These are phyloP conservation scores for Beta lomatogona DNA, from an alignment of 179 eudicot genomes.

Conservation along the genomic window DNA sequence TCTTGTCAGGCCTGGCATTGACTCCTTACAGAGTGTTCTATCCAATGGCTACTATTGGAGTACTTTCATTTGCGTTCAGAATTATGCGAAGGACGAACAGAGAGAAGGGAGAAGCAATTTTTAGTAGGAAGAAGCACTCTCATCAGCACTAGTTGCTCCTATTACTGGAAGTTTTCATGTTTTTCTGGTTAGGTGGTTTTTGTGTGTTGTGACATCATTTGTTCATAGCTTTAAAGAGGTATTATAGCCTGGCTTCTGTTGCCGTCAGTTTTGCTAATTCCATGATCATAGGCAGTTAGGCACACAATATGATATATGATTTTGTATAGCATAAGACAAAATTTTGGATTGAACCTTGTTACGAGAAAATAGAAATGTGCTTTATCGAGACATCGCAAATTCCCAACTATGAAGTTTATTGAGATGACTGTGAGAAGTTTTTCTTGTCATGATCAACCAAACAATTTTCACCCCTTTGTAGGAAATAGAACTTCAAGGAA, in stretches of 20 bases:
- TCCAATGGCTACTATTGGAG: slow-evolving; percentile 79
- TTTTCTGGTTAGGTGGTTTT: slow-evolving; percentile 26
- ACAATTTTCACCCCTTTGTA: too few relatives aligned
- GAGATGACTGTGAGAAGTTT: background rate
- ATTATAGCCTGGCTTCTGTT: background rate
- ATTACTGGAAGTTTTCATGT: slow-evolving; percentile 8
- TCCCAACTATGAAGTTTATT: background rate
- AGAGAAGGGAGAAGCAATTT: slow-evolving; percentile 66
- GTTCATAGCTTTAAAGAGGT: slow-evolving; percentile 23
- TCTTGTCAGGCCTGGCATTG: slow-evolving; percentile 64
- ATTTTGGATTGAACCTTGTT: background rate
- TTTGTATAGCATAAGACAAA: background rate
- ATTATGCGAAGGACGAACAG: slow-evolving; percentile 63
- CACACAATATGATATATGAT: too few relatives aligned
- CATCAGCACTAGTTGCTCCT: slow-evolving; percentile 56
- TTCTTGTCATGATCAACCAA: background rate
- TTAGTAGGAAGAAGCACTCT: slow-evolving; percentile 74
- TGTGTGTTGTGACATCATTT: slow-evolving; percentile 29
- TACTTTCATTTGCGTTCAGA: slow-evolving; percentile 66
- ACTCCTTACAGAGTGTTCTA: slow-evolving; percentile 80
- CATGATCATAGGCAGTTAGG: background rate
- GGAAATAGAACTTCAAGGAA: too few relatives aligned
- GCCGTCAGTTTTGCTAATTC: slow-evolving; percentile 24
- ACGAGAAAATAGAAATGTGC: background rate
- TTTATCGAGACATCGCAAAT: background rate